Evolutionary conservation across 2,329 filamentous ascomycete species (phyloP), one percentile per base, ranked within the genome.

Genomic region (Ascochyta clinopodiicola): DNA sequence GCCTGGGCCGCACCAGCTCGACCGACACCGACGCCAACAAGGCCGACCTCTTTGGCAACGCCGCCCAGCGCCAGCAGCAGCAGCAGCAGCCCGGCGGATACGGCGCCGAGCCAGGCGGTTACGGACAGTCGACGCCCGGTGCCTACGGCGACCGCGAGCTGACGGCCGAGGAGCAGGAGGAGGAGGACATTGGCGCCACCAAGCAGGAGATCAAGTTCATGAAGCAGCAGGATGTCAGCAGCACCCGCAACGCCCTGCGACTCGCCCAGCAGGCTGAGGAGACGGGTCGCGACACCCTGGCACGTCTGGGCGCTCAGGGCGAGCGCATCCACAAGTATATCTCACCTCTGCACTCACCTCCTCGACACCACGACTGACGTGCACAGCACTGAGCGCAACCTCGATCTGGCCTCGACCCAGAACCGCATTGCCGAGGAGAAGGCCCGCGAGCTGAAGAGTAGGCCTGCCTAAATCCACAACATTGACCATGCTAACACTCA

Each of bases 351-450:
- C 7, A 6, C 39, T 21, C 21, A 32, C 15, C 12, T 9, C n/a
- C 6, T 17, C 4, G 1, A 9, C 2, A 7, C 9, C 17, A 13
- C n/a, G 19, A 44, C 61, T 67, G 45, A 70, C 51, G 89, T 7
- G 2, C 31, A 10, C 36, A 69, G 66, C 56, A 69, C 66, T 0
- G 91, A 96, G 75, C 86, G 86, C 75, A 92, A 94, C 67, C 82
- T 97, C 53, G 91, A 96, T 66, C 81, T 91, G 61, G 89, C 92
- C 4, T 79, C 85, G n/a, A 88, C 88, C 57, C 88, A 93, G 73
- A 91, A 91, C 68, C 86, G 88, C 58, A 81, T 91, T 59, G 91
- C 91, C 4, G 88, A 92, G 64, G 91, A 93, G 63, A 90, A 91
- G 66, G 89, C 92, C 1, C 85, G 87, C 43, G 92, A 96, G 71